Evolutionary conservation across 2,329 filamentous ascomycete species (phyloP).

Genomic region (Aspergillus ruber): DNA sequence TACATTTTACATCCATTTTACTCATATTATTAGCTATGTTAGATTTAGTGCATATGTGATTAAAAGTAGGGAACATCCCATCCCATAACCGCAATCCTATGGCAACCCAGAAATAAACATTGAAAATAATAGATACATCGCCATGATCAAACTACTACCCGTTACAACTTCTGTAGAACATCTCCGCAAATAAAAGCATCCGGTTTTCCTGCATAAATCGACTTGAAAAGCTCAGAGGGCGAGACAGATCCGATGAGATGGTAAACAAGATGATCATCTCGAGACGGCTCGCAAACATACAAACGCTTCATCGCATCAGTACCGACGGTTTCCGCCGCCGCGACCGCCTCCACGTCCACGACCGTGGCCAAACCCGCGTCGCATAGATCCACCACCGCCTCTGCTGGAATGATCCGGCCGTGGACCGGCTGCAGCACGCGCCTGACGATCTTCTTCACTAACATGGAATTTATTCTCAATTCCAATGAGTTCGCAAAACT

Average conservation of each 20-base stretch:
- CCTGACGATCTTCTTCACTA: slow-evolving; percentile 61
- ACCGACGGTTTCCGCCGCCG: neutral
- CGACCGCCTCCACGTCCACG: slow-evolving; percentile 3
- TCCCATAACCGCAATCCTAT: no score
- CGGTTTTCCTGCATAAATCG: neutral
- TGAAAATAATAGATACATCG: neutral
- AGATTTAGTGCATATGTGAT: no score
- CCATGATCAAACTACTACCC: neutral
- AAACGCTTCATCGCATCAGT: neutral
- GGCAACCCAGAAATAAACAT: no score
- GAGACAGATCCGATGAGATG: neutral
- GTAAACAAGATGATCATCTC: neutral
- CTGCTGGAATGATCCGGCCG: slow-evolving; percentile 30
- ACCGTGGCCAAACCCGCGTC: slow-evolving; percentile 17
- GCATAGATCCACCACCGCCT: slow-evolving; percentile 12
- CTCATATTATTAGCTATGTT: no score
- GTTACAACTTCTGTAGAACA: neutral
- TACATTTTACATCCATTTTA: no score
- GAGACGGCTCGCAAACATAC: neutral
- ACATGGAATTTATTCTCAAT: slow-evolving; percentile 72
- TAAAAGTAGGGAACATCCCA: no score
- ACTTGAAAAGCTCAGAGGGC: neutral
- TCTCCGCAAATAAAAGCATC: neutral
- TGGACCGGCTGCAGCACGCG: slow-evolving; percentile 55
- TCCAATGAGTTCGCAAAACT: slow-evolving; percentile 71